phyloP scores from a whole-genome alignment of 2,329 filamentous ascomycete species.

The Ploettnerulaceae sp. region DNA sequence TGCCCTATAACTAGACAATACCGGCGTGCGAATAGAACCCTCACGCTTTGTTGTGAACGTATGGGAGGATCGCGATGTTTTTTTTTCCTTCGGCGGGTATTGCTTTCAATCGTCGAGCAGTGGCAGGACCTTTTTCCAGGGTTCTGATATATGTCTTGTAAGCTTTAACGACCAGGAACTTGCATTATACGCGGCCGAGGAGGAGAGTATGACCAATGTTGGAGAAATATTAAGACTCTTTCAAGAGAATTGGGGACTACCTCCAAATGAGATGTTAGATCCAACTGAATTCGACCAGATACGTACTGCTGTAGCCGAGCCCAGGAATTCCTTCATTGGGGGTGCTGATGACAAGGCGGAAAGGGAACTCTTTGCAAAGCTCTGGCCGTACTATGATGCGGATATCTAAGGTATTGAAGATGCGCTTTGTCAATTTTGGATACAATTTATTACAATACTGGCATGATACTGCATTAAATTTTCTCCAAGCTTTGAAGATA shows the following conservation, averaged over 20 bases:
- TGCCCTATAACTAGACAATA: not conserved
- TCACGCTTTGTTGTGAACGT: conserved; percentile 1
- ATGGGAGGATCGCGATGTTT: conserved; percentile 6
- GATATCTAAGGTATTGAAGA: too few species aligned
- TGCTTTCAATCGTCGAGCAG: conserved; percentile 8
- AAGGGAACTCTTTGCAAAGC: conserved; percentile 5
- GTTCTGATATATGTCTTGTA: conserved; percentile 9
- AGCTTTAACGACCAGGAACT: conserved; percentile 19
- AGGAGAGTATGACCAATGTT: conserved; percentile 13
- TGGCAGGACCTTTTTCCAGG: conserved; percentile 10
- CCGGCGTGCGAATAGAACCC: conserved; percentile 5
- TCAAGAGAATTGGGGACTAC: conserved; percentile 14
- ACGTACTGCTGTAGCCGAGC: not conserved
- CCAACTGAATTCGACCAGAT: conserved; percentile 13
- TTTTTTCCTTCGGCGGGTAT: conserved; percentile 11
- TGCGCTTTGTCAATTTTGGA: too few species aligned
- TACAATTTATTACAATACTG: too few species aligned
- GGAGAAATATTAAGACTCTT: conserved; percentile 15
- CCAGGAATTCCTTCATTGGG: conserved; percentile 1
- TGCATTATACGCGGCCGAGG: conserved; percentile 8
- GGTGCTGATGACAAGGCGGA: conserved; percentile 12
- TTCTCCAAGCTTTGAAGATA: too few species aligned
- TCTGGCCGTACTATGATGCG: conserved; percentile 14
- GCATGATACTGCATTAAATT: too few species aligned
- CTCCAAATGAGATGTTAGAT: conserved; percentile 13